phyloP scores from a whole-genome alignment of 2,329 filamentous ascomycete genomes.

The Cercospora sp. region DNA sequence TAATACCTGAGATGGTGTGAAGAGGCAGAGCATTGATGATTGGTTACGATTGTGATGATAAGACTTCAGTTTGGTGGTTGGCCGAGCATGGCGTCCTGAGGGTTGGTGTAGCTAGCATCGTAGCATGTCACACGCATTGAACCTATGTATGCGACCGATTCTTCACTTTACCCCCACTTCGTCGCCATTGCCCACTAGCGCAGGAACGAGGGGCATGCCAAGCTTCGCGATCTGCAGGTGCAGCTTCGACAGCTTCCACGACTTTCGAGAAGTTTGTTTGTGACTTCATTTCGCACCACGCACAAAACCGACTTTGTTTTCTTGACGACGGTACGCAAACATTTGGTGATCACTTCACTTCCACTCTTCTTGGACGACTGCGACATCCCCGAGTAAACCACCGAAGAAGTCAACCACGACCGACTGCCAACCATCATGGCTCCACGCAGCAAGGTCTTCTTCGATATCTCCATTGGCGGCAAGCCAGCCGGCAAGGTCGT shows the following conservation, averaged over 20 bases:
- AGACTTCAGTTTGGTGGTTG: background rate
- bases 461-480: constrained; percentile 83
- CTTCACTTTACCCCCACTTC: background rate
- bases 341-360: background rate
- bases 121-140: background rate
- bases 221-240: constrained; percentile 7
- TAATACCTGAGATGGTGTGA: background rate
- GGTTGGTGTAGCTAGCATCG: background rate
- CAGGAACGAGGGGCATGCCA: constrained; percentile 4
- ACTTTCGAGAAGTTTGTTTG: constrained; percentile 3
- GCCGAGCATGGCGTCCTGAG: background rate
- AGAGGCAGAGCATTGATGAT: background rate
- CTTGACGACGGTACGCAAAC: background rate
- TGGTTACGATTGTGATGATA: background rate
- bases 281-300: background rate
- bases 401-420: background rate
- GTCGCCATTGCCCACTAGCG: background rate
- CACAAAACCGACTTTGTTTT: background rate
- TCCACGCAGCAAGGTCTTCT: constrained; percentile 77
- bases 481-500: constrained; percentile 73
- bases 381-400: background rate
- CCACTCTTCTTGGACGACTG: background rate
- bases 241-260: constrained; percentile 7
- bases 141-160: background rate
- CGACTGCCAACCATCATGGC: constrained; percentile 11